Conservation (phyloP, 352 stramenopile genomes). For the Aphanomyces cochlioides region DNA sequence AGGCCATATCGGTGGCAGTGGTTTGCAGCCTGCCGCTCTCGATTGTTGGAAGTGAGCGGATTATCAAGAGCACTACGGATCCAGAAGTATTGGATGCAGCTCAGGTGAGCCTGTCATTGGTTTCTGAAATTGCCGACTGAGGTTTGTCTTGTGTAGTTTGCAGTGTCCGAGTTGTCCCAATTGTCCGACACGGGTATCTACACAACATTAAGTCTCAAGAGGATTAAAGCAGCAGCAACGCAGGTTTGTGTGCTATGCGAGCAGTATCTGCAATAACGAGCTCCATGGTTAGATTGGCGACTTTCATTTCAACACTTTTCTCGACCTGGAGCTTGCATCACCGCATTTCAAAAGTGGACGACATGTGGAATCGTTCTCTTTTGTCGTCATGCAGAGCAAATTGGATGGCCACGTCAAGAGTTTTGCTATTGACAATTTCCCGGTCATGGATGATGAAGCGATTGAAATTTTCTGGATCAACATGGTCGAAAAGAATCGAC, state of each 20-base stretch:
- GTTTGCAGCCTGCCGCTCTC: too few relatives aligned
- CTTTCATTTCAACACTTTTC: conserved; percentile 77
- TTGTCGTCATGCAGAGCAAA: conserved; percentile 77
- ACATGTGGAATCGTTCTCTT: conserved; percentile 53
- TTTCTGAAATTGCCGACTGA: neutral
- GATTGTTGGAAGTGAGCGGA: neutral
- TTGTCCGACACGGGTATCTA: conserved; percentile 75
- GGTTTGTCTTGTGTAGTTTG: conserved; percentile 42
- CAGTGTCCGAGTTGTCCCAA: conserved; percentile 47
- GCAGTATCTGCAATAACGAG: conserved; percentile 12
- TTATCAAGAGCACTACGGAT: neutral
- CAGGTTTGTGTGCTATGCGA: conserved; percentile 36
- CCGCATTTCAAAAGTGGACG: conserved; percentile 65
- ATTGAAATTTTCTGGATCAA: conserved; percentile 75
- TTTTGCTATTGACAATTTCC: conserved; percentile 82
- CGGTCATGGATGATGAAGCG: conserved; percentile 74
- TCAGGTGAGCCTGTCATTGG: neutral
- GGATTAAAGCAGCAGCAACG: conserved; percentile 51
- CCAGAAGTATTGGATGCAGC: conserved; percentile 13
- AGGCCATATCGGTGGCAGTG: too few relatives aligned
- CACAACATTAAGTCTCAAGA: conserved; percentile 48
- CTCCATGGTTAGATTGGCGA: conserved; percentile 45
- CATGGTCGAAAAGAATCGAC: conserved; percentile 54
- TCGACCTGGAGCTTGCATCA: conserved; percentile 57
- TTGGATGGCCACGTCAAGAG: conserved; percentile 41